phyloP scores from a whole-genome alignment of 306 rosid genomes.

The Oxytropis ochrocephala region DNA sequence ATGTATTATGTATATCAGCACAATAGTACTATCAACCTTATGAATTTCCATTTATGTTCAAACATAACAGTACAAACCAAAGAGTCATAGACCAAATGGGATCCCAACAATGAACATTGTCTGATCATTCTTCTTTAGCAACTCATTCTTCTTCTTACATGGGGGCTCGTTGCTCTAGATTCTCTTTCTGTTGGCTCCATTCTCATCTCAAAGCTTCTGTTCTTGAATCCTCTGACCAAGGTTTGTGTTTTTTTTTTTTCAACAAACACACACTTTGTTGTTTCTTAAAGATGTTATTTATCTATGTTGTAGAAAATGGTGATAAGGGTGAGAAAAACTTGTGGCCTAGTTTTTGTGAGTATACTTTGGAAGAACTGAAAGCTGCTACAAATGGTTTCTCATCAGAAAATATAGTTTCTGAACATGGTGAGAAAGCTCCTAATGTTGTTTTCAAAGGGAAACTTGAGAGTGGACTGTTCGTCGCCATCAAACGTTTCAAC shows the following conservation, averaged over 20 bases:
- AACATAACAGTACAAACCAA: slow-evolving; percentile 3
- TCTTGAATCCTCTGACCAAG: slow-evolving; percentile 73
- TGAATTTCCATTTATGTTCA: slow-evolving; percentile 20
- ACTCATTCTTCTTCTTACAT: slow-evolving; percentile 26
- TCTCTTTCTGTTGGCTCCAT: slow-evolving; percentile 81
- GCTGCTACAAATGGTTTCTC: slow-evolving; percentile 63
- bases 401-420: slow-evolving; percentile 77
- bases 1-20: slow-evolving; percentile 1
- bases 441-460: slow-evolving; percentile 81
- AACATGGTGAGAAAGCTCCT: slow-evolving; percentile 95
- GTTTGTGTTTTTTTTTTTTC: slow-evolving; percentile 22
- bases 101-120: slow-evolving; percentile 26
- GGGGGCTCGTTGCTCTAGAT: slow-evolving; percentile 95
- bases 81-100: slow-evolving; percentile 16
- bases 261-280: not conserved
- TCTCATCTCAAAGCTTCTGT: slow-evolving; percentile 76
- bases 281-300: not conserved
- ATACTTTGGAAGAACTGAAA: slow-evolving; percentile 66
- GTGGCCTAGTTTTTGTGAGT: slow-evolving; percentile 68
- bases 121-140: slow-evolving; percentile 21
- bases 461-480: slow-evolving; percentile 50
- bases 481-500: slow-evolving; percentile 91
- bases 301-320: slow-evolving; percentile 62
- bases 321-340: slow-evolving; percentile 40
- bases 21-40: slow-evolving; percentile 9